Base-by-base conservation (phyloP, 225 moss, liverwort and hornwort species). In the Asterella californica region DNA sequence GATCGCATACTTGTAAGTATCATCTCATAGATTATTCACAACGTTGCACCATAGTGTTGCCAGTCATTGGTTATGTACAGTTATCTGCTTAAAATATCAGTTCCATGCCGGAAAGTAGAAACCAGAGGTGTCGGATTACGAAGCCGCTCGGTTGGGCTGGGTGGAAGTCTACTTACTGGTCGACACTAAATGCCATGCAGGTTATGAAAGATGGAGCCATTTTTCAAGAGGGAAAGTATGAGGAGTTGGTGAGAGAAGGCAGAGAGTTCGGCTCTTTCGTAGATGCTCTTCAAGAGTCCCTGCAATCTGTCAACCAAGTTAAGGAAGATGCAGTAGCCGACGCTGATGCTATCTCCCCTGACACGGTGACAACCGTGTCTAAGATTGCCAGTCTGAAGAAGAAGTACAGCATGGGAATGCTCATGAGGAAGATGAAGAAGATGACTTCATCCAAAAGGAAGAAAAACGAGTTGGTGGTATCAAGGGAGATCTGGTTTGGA, bases 201-300 rank as follows among this genome's bases (percentile, higher is more conserved):
- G 85, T 87, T 0, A 80, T 87, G 84, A 84, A 78, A 64, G 82
- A 79, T 49, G 84, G 87, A 67, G 80, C 71, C 61, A 52, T 87
- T 32, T 82, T 87, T 17, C 82, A 87, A 52, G 70, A 61, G 17
- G 87, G 87, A n/a, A 29, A 60, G 1, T 87, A 84, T 48, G 75
- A 82, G 11, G 77, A 84, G 18, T 79, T 87, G 18, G 79, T 84
- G 38, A 38, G 75, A 47, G 80, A 82, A 72, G 87, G 87, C 19
- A 69, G 77, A 38, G 82, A 84, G 17, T 87, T 87, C 18, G 84
- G 84, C 15, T 48, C 75, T 17, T 84, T 87, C 60, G 84, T 87
- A 11, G 53, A 80, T 17, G 84, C 87, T 22, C 80, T 84, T 22
- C 62, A 79, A n/a, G 77, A 77, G 2, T 82, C 87, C 10, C 60